Evolutionary conservation across 257 asterid species (phyloP).

Genomic region (Primulina tabacum): DNA sequence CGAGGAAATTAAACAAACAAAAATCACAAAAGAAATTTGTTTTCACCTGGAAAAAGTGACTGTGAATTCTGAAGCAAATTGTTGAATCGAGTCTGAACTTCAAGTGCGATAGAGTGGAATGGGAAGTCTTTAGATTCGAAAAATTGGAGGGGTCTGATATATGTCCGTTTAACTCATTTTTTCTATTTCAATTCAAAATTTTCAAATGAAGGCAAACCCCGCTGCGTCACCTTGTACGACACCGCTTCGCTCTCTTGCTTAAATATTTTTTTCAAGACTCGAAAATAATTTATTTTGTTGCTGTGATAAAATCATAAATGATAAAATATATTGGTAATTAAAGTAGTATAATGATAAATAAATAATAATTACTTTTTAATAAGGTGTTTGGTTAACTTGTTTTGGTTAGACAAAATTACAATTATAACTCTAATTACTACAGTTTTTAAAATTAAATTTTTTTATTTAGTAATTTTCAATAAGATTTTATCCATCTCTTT

Average conservation of each 20-base stretch:
- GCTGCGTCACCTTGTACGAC: conserved; percentile 18
- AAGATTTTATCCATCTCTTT: too few species aligned
- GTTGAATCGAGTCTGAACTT: conserved; percentile 9
- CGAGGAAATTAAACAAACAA: background rate
- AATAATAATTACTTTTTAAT: too few species aligned
- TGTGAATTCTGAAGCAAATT: background rate
- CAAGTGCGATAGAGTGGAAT: conserved; percentile 10
- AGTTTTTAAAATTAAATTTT: too few species aligned
- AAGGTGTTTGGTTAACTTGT: too few species aligned
- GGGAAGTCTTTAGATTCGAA: conserved; percentile 20
- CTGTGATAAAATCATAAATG: too few species aligned
- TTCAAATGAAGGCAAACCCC: conserved; percentile 25
- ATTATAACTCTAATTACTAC: too few species aligned
- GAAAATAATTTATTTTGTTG: too few species aligned
- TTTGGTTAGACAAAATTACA: too few species aligned
- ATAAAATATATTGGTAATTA: too few species aligned
- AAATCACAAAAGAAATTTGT: background rate
- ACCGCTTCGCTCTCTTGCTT: background rate
- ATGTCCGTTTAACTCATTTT: background rate
- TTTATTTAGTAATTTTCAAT: too few species aligned
- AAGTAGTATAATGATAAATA: too few species aligned
- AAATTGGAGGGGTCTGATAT: background rate
- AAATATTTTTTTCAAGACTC: too few species aligned
- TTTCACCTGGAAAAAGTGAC: conserved; percentile 11
- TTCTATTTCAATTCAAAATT: conserved; percentile 17